Evolutionary conservation across 169 alveolate species (phyloP), one percentile per base, ranked within the genome.

Genomic region (Condylostoma magnum): DNA sequence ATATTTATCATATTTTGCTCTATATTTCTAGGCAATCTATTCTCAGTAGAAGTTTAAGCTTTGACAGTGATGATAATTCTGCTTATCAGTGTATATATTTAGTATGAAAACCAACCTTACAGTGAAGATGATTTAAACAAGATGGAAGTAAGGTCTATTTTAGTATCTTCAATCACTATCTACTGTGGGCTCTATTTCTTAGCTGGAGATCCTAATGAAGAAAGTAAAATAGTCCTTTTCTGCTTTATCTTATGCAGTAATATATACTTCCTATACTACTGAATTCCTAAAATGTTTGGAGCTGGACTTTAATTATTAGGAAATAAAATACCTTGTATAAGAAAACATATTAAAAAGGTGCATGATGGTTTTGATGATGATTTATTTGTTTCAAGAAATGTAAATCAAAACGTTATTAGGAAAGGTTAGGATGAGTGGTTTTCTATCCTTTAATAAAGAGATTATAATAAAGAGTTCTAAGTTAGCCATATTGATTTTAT

Each of bases 161-260:
- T 67, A 5, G 72, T 56, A 2, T 79, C 87, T 2, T 2, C 51
- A 10, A 10, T 79, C 3, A 75, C 85, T 36, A 79, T 79, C 4
- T 79, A 53, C 55, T 76, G 85, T 28, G 78, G 81, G 22, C 54
- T 79, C 20, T 79, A 71, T 41, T 77, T 22, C 37, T 50, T 77
- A 41, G 34, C 71, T 8, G 10, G 22, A 2, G 69, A 57, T 28
- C 37, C 37, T 18, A 33, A 57, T 3, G 6, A 33, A n/a, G n/a
- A n/a, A n/a, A n/a, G n/a, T n/a, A 31, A 53, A 53, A 22, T 22
- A 5, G 65, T 53, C 2, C 30, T 53, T 22, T 53, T 53, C 38
- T 53, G 25, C 30, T 25, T 53, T 5, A 53, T 53, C n/a, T 28
- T 25, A 2, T 33, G 65, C n/a, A 4, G 18, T 0, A 53, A 53